Percentiles rank a stretch among this genome's conserved stretches.
These are phyloP conservation scores for Lachnellula hyalina DNA, from an alignment of 2,329 filamentous ascomycete species.

Conservation along the genomic window DNA sequence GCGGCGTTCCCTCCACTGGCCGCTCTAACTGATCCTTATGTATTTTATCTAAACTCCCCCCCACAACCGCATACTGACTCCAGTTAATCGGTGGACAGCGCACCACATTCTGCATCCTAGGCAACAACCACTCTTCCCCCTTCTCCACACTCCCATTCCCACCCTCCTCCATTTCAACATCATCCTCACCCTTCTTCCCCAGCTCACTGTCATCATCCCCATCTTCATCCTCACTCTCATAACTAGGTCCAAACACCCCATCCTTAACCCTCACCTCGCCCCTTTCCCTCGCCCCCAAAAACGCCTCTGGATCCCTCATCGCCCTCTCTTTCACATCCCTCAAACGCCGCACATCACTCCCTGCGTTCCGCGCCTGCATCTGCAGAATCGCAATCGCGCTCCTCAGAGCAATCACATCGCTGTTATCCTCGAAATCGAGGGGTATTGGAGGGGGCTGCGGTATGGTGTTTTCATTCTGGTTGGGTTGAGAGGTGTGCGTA, in stretches of 20 bases:
- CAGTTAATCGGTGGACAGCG: constrained; percentile 89
- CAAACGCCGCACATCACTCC: constrained; percentile 67
- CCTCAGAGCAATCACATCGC: constrained; percentile 81
- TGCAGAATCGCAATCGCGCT: constrained; percentile 83
- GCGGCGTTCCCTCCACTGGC: constrained; percentile 54
- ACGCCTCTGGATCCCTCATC: constrained; percentile 63
- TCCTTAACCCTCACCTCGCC: constrained; percentile 48
- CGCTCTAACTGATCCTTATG: constrained; percentile 71
- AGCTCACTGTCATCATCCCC: constrained; percentile 30
- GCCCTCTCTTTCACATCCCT: constrained; percentile 66
- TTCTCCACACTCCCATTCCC: constrained; percentile 11
- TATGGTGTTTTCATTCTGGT: constrained; percentile 33
- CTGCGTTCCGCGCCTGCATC: constrained; percentile 74
- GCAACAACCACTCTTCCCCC: constrained; percentile 56
- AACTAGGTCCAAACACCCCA: constrained; percentile 16
- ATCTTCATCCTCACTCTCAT: constrained; percentile 28
- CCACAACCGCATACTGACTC: constrained; percentile 89
- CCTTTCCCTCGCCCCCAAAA: constrained; percentile 60
- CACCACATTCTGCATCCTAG: constrained; percentile 74
- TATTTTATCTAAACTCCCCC: constrained; percentile 75
- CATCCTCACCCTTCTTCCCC: constrained; percentile 13
- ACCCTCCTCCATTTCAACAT: constrained; percentile 1
- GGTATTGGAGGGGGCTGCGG: constrained; percentile 40
- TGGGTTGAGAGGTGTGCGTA: constrained; percentile 40
- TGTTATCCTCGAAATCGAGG: constrained; percentile 60